Evolutionary conservation across 1,284 basidiomycete genomes (phyloP), one percentile per base, ranked within the genome.

Genomic region (Mrakiaceae sp.): DNA sequence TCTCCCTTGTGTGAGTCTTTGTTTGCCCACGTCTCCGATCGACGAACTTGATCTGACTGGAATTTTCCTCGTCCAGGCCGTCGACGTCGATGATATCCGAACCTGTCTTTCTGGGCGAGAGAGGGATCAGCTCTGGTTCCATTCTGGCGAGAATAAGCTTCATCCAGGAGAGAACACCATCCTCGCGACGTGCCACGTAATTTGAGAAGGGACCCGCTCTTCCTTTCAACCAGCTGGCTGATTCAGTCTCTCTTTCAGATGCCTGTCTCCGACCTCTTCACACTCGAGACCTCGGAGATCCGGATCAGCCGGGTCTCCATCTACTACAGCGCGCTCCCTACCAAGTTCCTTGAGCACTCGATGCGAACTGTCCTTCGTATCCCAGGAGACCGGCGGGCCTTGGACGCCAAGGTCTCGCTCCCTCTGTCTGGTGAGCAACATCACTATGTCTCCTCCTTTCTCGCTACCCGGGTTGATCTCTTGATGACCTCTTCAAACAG

Each of bases 161-260:
- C 43, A 67, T n/a, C 71, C 73, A 0, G 76, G 75, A 1, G 27
- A 54, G 3, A 76, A 76, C 54, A 53, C 56, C 1, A 16, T 76
- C 10, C 27, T 27, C 27, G 27, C 27, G 27, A 27, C 27, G 27
- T 27, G 27, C 27, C 27, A 27, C 27, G 27, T 27, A 27, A 27
- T 27, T 27, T 27, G 27, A 27, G 27, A 27, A 27, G 2, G 27
- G 27, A 27, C 27, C 27, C 27, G 27, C 27, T 27, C 27, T 27
- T 27, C 27, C 27, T 27, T 27, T 27, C 27, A 27, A 27, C 27
- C 27, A 27, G 27, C 27, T 27, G 27, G 27, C 27, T 27, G 27
- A 27, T 27, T 27, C 1, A 2, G 27, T 27, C n/a, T 47, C 53
- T 14, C 42, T 39, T 9, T 11, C 47, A 70, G 69, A 69, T 68